phyloP scores from a whole-genome alignment of 306 rosid genomes.

The Casuarina glauca region DNA sequence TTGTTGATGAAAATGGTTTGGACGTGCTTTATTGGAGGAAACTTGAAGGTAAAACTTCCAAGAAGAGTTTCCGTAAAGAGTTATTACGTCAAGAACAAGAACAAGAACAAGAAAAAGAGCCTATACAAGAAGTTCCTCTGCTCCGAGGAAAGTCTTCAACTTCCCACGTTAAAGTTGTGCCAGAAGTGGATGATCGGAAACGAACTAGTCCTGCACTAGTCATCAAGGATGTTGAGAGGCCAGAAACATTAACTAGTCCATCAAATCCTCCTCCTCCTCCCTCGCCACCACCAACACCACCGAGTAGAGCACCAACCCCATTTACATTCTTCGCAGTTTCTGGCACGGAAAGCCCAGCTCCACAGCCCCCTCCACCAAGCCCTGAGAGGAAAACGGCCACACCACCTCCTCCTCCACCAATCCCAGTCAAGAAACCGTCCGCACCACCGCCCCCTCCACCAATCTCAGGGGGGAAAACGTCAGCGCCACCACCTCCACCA shows the following conservation, averaged over 20 bases:
- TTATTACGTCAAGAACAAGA: constrained; percentile 4
- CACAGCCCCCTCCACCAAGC: neutral
- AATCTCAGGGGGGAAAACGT: constrained; percentile 2
- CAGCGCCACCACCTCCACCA: constrained; percentile 44
- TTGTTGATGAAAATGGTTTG: constrained; percentile 90
- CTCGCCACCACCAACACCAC: constrained; percentile 19
- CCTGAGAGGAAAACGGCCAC: neutral
- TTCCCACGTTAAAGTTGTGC: constrained; percentile 48
- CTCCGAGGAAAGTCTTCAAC: constrained; percentile 80
- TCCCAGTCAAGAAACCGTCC: constrained; percentile 27
- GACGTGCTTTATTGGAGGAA: constrained; percentile 92
- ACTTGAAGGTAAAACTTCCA: constrained; percentile 48
- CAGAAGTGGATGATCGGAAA: constrained; percentile 30
- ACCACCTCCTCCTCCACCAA: constrained; percentile 36
- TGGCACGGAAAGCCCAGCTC: constrained; percentile 24
- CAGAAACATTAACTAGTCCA: constrained; percentile 25
- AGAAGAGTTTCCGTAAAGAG: constrained; percentile 36
- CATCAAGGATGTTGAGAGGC: constrained; percentile 27
- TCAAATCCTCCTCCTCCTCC: constrained; percentile 35
- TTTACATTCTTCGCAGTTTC: constrained; percentile 32
- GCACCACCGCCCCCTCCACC: constrained; percentile 32
- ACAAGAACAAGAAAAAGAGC: constrained; percentile 11
- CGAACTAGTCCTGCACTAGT: constrained; percentile 26
- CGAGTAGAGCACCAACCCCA: constrained; percentile 15
- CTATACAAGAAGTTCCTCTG: constrained; percentile 64